These are phyloP conservation scores for Thelonectria rubi DNA, from an alignment of 2,329 filamentous ascomycete genomes.

Conservation along the genomic window DNA sequence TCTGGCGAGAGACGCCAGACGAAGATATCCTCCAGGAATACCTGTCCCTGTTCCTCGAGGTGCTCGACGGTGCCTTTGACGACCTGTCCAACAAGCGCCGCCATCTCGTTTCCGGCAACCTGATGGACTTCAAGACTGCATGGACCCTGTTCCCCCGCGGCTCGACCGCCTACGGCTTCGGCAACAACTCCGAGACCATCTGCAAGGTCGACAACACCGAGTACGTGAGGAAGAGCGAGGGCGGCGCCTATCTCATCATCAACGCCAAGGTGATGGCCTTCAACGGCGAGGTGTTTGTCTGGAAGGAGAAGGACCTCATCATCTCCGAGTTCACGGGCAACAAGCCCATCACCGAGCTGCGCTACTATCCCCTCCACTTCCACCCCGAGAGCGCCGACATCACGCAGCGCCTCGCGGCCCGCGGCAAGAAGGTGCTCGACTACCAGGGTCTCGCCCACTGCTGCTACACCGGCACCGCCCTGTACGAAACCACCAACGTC, in stretches of 20 bases:
- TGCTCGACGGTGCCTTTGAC: conserved; percentile 55
- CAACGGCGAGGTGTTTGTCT: conserved; percentile 53
- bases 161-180: conserved; percentile 51
- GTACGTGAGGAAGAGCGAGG: conserved; percentile 37
- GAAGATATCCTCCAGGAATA: conserved; percentile 47
- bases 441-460: conserved; percentile 53
- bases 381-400: conserved; percentile 44
- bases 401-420: conserved; percentile 41
- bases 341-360: conserved; percentile 51
- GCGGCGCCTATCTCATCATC: conserved; percentile 38
- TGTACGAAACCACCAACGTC: conserved; percentile 34
- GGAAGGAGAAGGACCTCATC: conserved; percentile 46
- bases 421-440: conserved; percentile 53
- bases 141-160: conserved; percentile 57
- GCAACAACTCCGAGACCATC: conserved; percentile 53
- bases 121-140: conserved; percentile 53
- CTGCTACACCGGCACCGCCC: conserved; percentile 53
- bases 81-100: conserved; percentile 49
- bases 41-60: conserved; percentile 51
- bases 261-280: conserved; percentile 49
- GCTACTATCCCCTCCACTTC: conserved; percentile 50
- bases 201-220: conserved; percentile 49
- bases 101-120: conserved; percentile 48
- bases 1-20: conserved; percentile 41
- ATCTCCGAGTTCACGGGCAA: conserved; percentile 51